Base-by-base conservation (phyloP, 2,329 filamentous ascomycete species). In the Hymenoscyphus scutula region DNA sequence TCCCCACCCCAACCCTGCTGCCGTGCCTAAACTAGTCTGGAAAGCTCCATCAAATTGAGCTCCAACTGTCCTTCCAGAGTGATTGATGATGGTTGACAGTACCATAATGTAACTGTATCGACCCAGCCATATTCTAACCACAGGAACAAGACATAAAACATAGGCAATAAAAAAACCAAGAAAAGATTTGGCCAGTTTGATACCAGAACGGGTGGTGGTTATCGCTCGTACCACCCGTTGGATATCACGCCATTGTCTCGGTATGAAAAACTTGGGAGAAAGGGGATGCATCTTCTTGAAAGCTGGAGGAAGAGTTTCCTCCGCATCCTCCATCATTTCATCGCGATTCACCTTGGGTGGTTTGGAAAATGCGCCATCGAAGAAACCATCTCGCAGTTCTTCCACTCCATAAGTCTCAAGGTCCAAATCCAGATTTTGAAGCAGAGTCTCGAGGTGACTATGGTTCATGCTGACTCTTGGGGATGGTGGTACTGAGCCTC, bases 81-180 rank as follows among this genome's bases (percentile, higher is more conserved):
- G 84, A 62, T 86, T 86, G 53, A 86, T 68, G 23, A 86, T 78
- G n/a, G 81, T 76, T 2, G 84, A 86, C 56, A 87, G 72, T 3
- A 77, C 79, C 76, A 84, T 81, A 63, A 86, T 78, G 67, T 85
- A 86, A 65, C 77, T 77, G 67, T 84, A 82, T 17, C 74, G 76
- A 1, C 84, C 84, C 3, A 86, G 75, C 78, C 79, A 83, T n/a
- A 71, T 62, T n/a, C 76, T 76, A 4, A 80, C 76, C 2, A 68
- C 68, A 1, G 82, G 81, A 5, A 85, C 71, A 2, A 86, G 78
- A 65, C 84, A 86, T 19, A 86, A 69, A 1, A 82, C 71, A 68
- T 86, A 86, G 2, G 83, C 79, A 55, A 81, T 74, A 65, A 84
- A 83, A 71, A 83, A 84, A n/a, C 77, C 82, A n/a, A 81, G 68